Base-by-base conservation (phyloP, 1,139 yeast species). In the Eremothecium gossypii region DNA sequence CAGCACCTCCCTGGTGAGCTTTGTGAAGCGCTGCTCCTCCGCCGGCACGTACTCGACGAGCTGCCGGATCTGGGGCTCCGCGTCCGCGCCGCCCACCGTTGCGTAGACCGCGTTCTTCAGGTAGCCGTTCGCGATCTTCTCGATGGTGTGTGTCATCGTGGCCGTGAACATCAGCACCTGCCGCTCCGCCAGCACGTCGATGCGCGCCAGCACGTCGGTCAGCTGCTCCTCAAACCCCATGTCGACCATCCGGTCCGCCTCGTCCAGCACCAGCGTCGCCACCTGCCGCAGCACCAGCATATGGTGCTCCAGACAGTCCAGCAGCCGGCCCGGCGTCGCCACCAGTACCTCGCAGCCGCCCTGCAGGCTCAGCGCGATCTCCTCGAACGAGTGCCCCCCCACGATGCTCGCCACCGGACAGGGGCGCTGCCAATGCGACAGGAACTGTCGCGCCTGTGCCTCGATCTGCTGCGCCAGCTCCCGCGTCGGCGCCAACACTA, bases 171-270 rank as follows among this genome's bases (percentile, higher is more conserved):
- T 83, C 73, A 86, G 71, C 0, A 94, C 84, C 39, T 76, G 75
- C 46, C 75, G 50, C 50, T 45, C 48, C 43, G 47, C 43, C 57
- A 63, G 7, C 69, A 47, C 32, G 53, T 58, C 27, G 71, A 85
- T 30, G 79, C 62, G 20, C 7, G 66, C 66, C 43, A 84, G 63
- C 13, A 91, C 75, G 27, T 70, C 67, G 30, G 72, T 74, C 37
- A 91, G 73, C 50, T 86, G 86, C 39, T 77, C 83, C 55, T 87
- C 96, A 60, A 91, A 89, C 2, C 97, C 97, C 75, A 89, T 72
- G 58, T 89, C 96, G 36, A 91, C 80, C 96, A 89, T 89, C 54
- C 87, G 70, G 61, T 89, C 97, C 1, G 96, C 96, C 63, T 89
- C 97, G 65, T 89, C 97, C 69, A 87, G 71, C 1, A 85, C 79